Evolutionary conservation across 106 monocot genomes (phyloP), one percentile per base, ranked within the genome.

Genomic region (Allium sativum): DNA sequence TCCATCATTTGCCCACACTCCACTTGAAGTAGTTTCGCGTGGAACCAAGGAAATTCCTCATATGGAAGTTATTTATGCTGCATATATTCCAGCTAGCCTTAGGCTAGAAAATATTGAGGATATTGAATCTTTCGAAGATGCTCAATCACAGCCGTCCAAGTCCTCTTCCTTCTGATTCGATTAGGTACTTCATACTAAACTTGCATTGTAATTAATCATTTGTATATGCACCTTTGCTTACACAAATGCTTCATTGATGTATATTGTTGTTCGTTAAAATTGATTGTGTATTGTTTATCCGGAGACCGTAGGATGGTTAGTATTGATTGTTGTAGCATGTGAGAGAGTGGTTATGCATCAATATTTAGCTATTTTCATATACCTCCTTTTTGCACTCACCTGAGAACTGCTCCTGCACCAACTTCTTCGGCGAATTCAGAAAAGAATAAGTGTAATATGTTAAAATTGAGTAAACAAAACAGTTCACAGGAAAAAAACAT

Each of bases 81-180:
- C 84, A 0, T 98, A 63, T 58, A 77, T 98, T 51, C 96, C 87
- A 0, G 73, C 72, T 14, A 77, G 74, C 70, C 68, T 98, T 80
- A 82, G 20, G 55, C 56, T 70, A 0, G 80, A 87, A 42, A 87
- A 87, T 58, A 66, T 68, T 3, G 84, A 87, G 13, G 84, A 84
- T 52, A 48, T 62, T 3, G 84, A 95, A 16, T 60, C 43, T 18
- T 81, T 79, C 12, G 76, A 76, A 55, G 86, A 87, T 21, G 84
- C 77, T 0, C 77, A 71, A 46, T 71, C 84, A 4, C 69, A 89
- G 41, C 19, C 70, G 8, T 79, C 76, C 4, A 71, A 71, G 73
- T 45, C 79, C 8, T 10, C 75, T 20, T 55, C 84, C 10, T 58
- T 81, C 8, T 78, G 67, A 74, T 68, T 76, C 61, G 21, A 52